Conservation (phyloP, 2,329 filamentous ascomycete genomes). For the Trichoderma afroharzianum region DNA sequence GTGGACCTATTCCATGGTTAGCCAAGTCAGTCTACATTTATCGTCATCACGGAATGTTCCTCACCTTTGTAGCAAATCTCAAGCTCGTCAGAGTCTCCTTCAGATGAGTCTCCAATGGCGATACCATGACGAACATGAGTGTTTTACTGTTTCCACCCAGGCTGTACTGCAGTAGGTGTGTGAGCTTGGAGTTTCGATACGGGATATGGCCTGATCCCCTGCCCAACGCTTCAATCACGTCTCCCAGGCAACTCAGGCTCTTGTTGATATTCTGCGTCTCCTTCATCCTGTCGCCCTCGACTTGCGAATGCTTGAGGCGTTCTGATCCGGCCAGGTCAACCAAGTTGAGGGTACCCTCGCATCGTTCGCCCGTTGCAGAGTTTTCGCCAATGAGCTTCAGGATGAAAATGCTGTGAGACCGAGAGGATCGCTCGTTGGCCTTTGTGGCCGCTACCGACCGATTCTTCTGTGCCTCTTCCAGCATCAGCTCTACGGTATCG, state of each 20-base stretch:
- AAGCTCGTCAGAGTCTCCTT: slow-evolving; percentile 92
- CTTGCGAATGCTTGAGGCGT: slow-evolving; percentile 79
- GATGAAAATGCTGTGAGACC: slow-evolving; percentile 95
- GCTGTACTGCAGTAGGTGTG: slow-evolving; percentile 90
- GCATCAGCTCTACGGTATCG: slow-evolving; percentile 72
- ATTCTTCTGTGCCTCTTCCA: slow-evolving; percentile 78
- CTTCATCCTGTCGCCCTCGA: slow-evolving; percentile 79
- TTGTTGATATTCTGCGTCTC: slow-evolving; percentile 99
- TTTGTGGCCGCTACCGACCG: slow-evolving; percentile 95
- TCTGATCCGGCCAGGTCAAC: slow-evolving; percentile 95
- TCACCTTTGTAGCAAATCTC: slow-evolving; percentile 89
- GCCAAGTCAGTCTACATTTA: slow-evolving; percentile 21
- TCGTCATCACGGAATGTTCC: slow-evolving; percentile 16
- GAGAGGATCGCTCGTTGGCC: slow-evolving; percentile 89
- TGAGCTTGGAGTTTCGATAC: slow-evolving; percentile 95
- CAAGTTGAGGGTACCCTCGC: slow-evolving; percentile 90
- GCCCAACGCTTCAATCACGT: slow-evolving; percentile 92
- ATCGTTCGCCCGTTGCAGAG: slow-evolving; percentile 70
- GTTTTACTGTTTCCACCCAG: slow-evolving; percentile 95
- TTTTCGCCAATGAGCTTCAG: slow-evolving; percentile 75
- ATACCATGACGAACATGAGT: slow-evolving; percentile 99
- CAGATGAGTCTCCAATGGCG: slow-evolving; percentile 83
- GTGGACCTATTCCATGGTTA: slow-evolving; percentile 54
- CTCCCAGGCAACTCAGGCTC: slow-evolving; percentile 83
- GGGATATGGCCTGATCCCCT: slow-evolving; percentile 80